These are phyloP conservation scores for Celoporthe dispersa DNA, from an alignment of 2,329 filamentous ascomycete genomes.

Conservation along the genomic window DNA sequence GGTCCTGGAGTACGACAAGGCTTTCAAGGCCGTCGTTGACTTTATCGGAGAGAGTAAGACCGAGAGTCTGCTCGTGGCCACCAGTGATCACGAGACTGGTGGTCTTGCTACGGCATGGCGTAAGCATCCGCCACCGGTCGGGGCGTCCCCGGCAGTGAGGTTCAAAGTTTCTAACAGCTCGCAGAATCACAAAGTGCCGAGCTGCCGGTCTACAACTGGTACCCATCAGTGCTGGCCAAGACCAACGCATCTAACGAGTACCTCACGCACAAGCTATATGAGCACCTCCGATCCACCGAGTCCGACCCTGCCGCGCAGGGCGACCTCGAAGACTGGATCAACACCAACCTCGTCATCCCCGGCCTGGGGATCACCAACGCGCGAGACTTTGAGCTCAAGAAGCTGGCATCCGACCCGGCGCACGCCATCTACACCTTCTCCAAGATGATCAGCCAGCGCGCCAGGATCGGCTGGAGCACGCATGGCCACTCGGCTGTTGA, in stretches of 20 bases:
- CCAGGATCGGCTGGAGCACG: constrained; percentile 91
- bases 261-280: constrained; percentile 64
- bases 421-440: constrained; percentile 67
- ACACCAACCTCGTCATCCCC: constrained; percentile 66
- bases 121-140: constrained; percentile 44
- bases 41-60: constrained; percentile 77
- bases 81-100: constrained; percentile 95
- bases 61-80: constrained; percentile 82
- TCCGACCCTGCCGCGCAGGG: constrained; percentile 36
- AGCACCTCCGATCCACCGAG: constrained; percentile 55
- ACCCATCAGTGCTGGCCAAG: constrained; percentile 74
- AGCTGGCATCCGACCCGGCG: constrained; percentile 63
- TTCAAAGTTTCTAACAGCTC: constrained; percentile 2
- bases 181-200: constrained; percentile 37
- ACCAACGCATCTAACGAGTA: constrained; percentile 80
- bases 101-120: constrained; percentile 82
- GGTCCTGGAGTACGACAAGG: constrained; percentile 90
- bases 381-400: constrained; percentile 70
- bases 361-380: constrained; percentile 80
- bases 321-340: constrained; percentile 67
- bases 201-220: constrained; percentile 72
- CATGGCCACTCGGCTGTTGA: constrained; percentile 94
- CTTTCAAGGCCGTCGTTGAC: constrained; percentile 81
- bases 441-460: constrained; percentile 83
- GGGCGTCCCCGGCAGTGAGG: not conserved